Base-by-base conservation (phyloP, 176 grass and related monocot genomes). In the Rhynchospora pubera region DNA sequence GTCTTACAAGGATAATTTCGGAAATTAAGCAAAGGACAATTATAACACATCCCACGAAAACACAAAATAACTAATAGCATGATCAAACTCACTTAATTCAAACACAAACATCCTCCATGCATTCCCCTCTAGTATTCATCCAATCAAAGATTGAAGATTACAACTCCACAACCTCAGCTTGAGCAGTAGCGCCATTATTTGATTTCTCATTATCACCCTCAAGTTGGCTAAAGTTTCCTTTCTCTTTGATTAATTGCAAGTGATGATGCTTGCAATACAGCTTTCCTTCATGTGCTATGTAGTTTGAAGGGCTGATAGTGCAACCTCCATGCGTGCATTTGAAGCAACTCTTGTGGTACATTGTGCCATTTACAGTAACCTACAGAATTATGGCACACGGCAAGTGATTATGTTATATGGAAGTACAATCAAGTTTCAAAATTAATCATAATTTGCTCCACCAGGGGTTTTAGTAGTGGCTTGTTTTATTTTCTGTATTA, bases 251-350 rank as follows among this genome's bases (percentile, higher is more conserved):
- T 68, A 99, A 79, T 83, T 95, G 96, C 13, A 86, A 86, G 75
- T 99, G 96, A 83, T 95, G 96, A 55, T 99, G 96, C 77, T 90
- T 99, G 93, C 96, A 99, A 86, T 95, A 99, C 72, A 99, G 89
- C 86, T 93, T 99, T 65, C 92, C 92, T 57, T 99, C 96, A 7
- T 99, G 96, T 1, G 96, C 96, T 19, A 99, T 89, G 84, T 99
- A 99, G 82, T 93, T 99, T 4, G 96, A 99, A 80, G 96, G 96
- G 96, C 91, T 99, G 59, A 99, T 99, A 39, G 88, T 90, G 69
- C 96, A 99, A 89, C 96, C 96, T 73, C 96, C 96, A 89, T 99
- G 93, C 30, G 89, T 88, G 79, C 96, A 99, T 70, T 99, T 99
- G 91, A 99, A 99, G 93, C 96, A 99, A 88, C 92, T 90, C 83